Conservation (phyloP, 768 basidiomycete species). For the Postia placenta region DNA sequence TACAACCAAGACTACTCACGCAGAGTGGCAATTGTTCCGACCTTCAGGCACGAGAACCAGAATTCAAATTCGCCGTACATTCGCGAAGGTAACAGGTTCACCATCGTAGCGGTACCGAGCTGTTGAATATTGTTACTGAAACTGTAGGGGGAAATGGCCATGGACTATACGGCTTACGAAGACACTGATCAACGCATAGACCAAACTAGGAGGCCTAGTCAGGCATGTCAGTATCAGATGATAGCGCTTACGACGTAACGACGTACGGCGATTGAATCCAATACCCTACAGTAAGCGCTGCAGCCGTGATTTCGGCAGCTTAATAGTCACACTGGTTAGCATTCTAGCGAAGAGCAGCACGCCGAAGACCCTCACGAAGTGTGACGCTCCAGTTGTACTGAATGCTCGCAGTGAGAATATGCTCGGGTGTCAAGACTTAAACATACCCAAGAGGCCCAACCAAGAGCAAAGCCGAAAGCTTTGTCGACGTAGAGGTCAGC, state of each 20-base stretch:
- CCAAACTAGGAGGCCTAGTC: too few relatives aligned
- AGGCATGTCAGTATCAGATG: too few relatives aligned
- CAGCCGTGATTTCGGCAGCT: slow-evolving; percentile 48
- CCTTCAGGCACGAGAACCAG: slow-evolving; percentile 26
- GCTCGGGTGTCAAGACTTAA: slow-evolving; percentile 9
- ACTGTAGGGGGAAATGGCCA: too few relatives aligned
- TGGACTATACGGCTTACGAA: too few relatives aligned
- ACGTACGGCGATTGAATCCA: too few relatives aligned
- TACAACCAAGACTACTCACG: too few relatives aligned
- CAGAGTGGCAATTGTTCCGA: slow-evolving; percentile 26
- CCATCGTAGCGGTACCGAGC: slow-evolving; percentile 16
- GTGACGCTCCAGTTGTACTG: slow-evolving; percentile 24
- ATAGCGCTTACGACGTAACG: too few relatives aligned
- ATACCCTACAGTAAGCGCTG: slow-evolving; percentile 41
- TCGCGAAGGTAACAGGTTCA: slow-evolving; percentile 21
- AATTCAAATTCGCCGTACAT: slow-evolving; percentile 24
- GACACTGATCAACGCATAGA: neutral
- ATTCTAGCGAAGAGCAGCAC: slow-evolving; percentile 15
- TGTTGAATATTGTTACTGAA: too few relatives aligned
- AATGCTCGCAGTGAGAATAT: slow-evolving; percentile 5
- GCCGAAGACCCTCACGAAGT: slow-evolving; percentile 16
- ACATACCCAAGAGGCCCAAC: slow-evolving; percentile 42
- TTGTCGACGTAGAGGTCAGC: slow-evolving; percentile 49
- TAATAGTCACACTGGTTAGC: neutral
- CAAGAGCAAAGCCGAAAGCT: slow-evolving; percentile 38